Evolutionary conservation across 768 basidiomycete species (phyloP).

Genomic region (Crepidotus variabilis): DNA sequence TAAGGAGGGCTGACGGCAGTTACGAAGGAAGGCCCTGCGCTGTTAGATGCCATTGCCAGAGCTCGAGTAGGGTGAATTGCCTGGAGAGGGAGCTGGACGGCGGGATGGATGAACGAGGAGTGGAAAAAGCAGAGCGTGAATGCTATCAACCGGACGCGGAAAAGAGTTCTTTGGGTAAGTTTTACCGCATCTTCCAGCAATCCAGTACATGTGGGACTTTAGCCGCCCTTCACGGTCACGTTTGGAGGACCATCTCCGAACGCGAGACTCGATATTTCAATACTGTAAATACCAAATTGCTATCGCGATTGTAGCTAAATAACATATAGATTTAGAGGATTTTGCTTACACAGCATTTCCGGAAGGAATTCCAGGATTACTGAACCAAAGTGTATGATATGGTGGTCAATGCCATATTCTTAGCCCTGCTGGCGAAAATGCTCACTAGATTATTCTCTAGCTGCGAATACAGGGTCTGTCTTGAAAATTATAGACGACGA

Average conservation of each 20-base stretch:
- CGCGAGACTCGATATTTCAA: background rate
- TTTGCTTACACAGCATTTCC: too few species aligned
- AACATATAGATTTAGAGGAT: too few species aligned
- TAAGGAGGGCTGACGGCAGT: constrained; percentile 14
- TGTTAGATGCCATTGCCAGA: background rate
- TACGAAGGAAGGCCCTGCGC: background rate
- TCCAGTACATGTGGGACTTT: constrained; percentile 16
- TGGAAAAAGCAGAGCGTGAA: background rate
- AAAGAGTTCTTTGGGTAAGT: background rate
- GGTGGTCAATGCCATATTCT: constrained; percentile 52
- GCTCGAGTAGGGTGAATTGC: background rate
- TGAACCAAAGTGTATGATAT: constrained; percentile 34
- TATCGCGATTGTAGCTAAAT: too few species aligned
- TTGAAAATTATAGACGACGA: too few species aligned
- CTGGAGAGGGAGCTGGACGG: background rate
- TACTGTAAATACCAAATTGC: too few species aligned
- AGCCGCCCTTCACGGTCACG: constrained; percentile 23
- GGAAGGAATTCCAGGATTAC: background rate
- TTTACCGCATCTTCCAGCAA: background rate
- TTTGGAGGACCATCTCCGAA: constrained; percentile 8
- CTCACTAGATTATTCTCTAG: constrained; percentile 69
- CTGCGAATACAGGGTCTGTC: too few species aligned
- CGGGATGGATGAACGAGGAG: background rate
- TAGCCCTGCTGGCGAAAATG: constrained; percentile 54
- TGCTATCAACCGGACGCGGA: background rate